Conservation (phyloP, 768 basidiomycete species). For the Russula brevipes region DNA sequence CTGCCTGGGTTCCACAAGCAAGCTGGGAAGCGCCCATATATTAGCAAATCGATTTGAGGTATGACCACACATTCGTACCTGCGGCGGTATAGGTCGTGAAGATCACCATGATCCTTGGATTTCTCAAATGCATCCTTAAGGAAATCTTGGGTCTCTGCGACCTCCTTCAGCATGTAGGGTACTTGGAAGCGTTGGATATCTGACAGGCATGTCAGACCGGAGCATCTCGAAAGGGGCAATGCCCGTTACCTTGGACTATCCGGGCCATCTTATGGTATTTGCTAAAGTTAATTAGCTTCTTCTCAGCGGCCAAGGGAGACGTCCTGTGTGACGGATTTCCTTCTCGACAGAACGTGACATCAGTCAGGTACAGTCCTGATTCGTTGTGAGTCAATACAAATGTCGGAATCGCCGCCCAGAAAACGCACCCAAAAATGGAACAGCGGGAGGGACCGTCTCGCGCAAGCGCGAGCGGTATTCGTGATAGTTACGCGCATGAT, state of each 20-base stretch:
- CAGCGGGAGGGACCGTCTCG: constrained; percentile 84
- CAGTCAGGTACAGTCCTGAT: constrained; percentile 78
- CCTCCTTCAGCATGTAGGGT: constrained; percentile 78
- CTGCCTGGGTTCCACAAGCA: constrained; percentile 80
- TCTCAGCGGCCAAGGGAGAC: constrained; percentile 67
- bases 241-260: constrained; percentile 66
- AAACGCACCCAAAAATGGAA: constrained; percentile 84
- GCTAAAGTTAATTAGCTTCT: constrained; percentile 91
- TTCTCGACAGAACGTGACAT: constrained; percentile 92
- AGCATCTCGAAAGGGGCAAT: background rate
- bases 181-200: constrained; percentile 93
- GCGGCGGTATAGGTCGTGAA: constrained; percentile 80
- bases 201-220: constrained; percentile 27
- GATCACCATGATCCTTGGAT: constrained; percentile 70
- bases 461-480: constrained; percentile 87
- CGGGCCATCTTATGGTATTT: constrained; percentile 89
- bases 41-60: constrained; percentile 18
- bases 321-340: constrained; percentile 85
- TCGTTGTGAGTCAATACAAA: constrained; percentile 21
- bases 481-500: constrained; percentile 85
- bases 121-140: constrained; percentile 69
- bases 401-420: background rate
- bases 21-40: constrained; percentile 37
- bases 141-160: constrained; percentile 84
- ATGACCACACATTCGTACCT: constrained; percentile 45